A percentile compares a stretch with the other conserved stretches of the same genome.
Evolutionary conservation across 1,284 basidiomycete genomes (phyloP).

Genomic region (Cystobasidium sp.): DNA sequence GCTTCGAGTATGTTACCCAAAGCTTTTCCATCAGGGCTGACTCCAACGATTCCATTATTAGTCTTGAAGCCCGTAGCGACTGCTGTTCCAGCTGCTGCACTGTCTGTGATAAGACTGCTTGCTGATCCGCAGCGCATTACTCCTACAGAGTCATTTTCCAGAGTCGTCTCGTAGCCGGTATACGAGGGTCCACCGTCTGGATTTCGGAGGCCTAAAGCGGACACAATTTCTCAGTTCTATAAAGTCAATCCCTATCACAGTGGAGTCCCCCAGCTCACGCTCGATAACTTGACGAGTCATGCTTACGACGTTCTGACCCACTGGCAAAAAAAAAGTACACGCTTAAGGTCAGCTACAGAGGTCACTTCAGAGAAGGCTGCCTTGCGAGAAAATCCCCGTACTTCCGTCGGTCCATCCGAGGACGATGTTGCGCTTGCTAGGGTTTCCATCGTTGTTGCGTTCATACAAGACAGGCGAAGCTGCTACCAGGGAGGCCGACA

Average conservation of each 20-base stretch:
- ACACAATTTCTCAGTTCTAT: background rate
- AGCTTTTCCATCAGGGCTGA: background rate
- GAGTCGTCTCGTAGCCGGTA: slow-evolving; percentile 12
- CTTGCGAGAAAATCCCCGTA: background rate
- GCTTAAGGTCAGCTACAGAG: too few species aligned
- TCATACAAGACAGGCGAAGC: slow-evolving; percentile 1
- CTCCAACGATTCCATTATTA: background rate
- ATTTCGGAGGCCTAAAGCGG: background rate
- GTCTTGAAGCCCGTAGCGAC: slow-evolving; percentile 17
- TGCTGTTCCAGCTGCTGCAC: slow-evolving; percentile 5
- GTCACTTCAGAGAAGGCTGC: background rate
- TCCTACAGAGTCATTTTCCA: slow-evolving; percentile 5
- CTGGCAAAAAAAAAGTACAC: background rate
- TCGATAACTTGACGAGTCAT: slow-evolving; percentile 13
- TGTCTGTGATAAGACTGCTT: slow-evolving; percentile 4
- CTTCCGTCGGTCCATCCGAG: slow-evolving; percentile 11
- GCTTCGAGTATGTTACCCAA: slow-evolving; percentile 2
- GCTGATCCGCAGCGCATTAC: background rate
- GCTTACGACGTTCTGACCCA: background rate
- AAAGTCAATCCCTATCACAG: background rate
- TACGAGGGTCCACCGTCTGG: background rate
- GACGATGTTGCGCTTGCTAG: slow-evolving; percentile 3
- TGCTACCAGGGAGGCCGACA: background rate
- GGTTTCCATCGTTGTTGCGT: background rate
- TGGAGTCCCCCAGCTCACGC: background rate